phyloP scores from a whole-genome alignment of 768 basidiomycete species.

The Termitomyces sp. region DNA sequence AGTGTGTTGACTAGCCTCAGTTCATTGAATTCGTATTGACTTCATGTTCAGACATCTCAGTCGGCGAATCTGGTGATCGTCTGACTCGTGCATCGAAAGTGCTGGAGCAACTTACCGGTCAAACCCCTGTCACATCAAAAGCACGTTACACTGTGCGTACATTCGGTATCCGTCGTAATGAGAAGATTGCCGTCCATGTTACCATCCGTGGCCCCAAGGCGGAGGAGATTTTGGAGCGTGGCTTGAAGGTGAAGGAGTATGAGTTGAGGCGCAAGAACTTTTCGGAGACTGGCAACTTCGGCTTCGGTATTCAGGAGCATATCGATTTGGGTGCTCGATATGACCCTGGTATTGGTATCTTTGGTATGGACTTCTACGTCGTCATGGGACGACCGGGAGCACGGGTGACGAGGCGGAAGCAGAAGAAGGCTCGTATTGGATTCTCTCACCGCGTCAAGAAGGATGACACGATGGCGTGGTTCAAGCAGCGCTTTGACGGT shows the following conservation, averaged over 20 bases:
- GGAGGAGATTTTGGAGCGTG: conserved; percentile 98
- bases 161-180: conserved; percentile 99
- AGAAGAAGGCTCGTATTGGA: conserved; percentile 84
- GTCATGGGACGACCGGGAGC: conserved; percentile 96
- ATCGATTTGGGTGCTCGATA: conserved; percentile 99
- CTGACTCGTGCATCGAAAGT: conserved; percentile 99
- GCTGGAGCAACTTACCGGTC: conserved; percentile 97
- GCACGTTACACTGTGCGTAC: conserved; percentile 99
- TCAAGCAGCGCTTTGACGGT: conserved; percentile 99
- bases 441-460: conserved; percentile 88
- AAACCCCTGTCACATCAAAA: conserved; percentile 99
- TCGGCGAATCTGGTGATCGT: conserved; percentile 99
- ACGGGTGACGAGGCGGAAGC: conserved; percentile 88
- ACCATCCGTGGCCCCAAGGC: conserved; percentile 99
- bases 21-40: conserved; percentile 1
- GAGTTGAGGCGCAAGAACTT: conserved; percentile 97
- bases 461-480: conserved; percentile 97
- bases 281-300: conserved; percentile 98
- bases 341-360: conserved; percentile 98
- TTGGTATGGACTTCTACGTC: conserved; percentile 99
- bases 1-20: conserved; percentile 58
- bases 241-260: conserved; percentile 99
- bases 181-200: conserved; percentile 98
- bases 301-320: conserved; percentile 98
- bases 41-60: conserved; percentile 80